Percentiles rank a stretch among this genome's conserved stretches.
These are phyloP conservation scores for Volvariella surrecta DNA, from an alignment of 1,284 basidiomycete genomes.

Conservation along the genomic window DNA sequence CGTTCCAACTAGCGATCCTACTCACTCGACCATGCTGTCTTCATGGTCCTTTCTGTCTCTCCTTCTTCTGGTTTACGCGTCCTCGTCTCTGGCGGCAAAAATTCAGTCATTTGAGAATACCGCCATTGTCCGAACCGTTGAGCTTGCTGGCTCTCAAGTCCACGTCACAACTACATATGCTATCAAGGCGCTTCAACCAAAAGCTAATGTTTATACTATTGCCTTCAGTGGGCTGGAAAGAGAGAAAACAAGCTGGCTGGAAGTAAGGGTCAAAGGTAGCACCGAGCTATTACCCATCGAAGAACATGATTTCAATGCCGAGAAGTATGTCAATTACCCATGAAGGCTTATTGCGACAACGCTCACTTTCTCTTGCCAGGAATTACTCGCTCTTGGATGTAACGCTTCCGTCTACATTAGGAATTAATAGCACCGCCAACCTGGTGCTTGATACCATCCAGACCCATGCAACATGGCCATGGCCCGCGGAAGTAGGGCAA, in stretches of 20 bases:
- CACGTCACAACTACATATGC: conserved; percentile 85
- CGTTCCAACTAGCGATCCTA: no score
- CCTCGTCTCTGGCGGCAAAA: conserved; percentile 19
- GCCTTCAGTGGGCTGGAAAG: conserved; percentile 60
- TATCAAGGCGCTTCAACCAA: conserved; percentile 61
- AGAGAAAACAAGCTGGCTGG: conserved; percentile 68
- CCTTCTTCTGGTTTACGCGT: conserved; percentile 23
- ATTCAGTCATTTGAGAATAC: conserved; percentile 71
- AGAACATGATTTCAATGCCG: conserved; percentile 41
- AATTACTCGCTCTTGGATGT: conserved; percentile 38
- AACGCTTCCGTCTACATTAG: conserved; percentile 29
- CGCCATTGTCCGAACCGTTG: conserved; percentile 77
- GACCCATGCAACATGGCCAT: conserved; percentile 68
- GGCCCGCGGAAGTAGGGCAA: conserved; percentile 71
- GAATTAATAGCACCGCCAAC: conserved; percentile 49
- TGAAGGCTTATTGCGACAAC: conserved; percentile 7
- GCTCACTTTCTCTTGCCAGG: conserved; percentile 16
- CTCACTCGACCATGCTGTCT: conserved; percentile 22
- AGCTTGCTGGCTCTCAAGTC: conserved; percentile 81
- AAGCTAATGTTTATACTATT: conserved; percentile 59
- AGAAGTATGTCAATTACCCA: conserved; percentile 4
- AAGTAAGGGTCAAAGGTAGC: conserved; percentile 71
- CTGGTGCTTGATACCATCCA: conserved; percentile 72
- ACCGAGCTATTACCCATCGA: conserved; percentile 45
- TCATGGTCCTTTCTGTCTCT: conserved; percentile 32